phyloP scores from a whole-genome alignment of 1,284 basidiomycete genomes.

The Marasmius oreades region DNA sequence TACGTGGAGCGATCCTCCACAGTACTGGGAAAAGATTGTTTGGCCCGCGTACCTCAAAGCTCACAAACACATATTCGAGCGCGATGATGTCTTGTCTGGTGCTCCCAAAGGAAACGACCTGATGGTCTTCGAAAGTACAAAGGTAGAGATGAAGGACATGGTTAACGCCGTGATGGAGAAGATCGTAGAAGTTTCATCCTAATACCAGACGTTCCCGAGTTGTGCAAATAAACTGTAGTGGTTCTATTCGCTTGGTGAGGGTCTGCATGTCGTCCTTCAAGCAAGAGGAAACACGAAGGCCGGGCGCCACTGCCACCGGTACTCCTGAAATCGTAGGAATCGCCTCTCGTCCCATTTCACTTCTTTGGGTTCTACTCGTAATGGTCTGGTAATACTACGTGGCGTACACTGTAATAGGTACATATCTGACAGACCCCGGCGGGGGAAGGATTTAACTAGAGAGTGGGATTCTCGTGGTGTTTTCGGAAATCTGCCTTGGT shows the following conservation, averaged over 20 bases:
- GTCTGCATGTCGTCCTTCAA: too few relatives aligned
- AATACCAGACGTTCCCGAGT: not conserved
- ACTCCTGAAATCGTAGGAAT: too few relatives aligned
- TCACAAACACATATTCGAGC: constrained; percentile 69
- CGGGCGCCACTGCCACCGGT: too few relatives aligned
- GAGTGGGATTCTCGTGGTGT: too few relatives aligned
- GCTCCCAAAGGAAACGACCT: constrained; percentile 43
- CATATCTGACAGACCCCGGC: too few relatives aligned
- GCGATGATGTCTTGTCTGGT: constrained; percentile 78
- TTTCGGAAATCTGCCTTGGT: not conserved
- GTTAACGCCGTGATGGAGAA: constrained; percentile 40
- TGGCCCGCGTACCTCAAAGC: constrained; percentile 93
- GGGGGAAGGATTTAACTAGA: too few relatives aligned
- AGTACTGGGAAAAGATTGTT: constrained; percentile 91
- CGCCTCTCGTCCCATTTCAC: too few relatives aligned
- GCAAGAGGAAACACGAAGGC: too few relatives aligned
- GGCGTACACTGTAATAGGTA: too few relatives aligned
- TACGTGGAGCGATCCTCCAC: constrained; percentile 65
- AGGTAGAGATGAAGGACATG: constrained; percentile 42
- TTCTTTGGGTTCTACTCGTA: too few relatives aligned
- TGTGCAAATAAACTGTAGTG: not conserved
- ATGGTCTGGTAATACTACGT: too few relatives aligned
- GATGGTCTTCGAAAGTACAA: constrained; percentile 50
- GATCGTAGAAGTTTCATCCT: constrained; percentile 27
- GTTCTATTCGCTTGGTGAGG: not conserved